A percentile compares a stretch with the other conserved stretches of the same genome.
phyloP scores from a whole-genome alignment of 441 rosid species.

The Adansonia grandidieri region DNA sequence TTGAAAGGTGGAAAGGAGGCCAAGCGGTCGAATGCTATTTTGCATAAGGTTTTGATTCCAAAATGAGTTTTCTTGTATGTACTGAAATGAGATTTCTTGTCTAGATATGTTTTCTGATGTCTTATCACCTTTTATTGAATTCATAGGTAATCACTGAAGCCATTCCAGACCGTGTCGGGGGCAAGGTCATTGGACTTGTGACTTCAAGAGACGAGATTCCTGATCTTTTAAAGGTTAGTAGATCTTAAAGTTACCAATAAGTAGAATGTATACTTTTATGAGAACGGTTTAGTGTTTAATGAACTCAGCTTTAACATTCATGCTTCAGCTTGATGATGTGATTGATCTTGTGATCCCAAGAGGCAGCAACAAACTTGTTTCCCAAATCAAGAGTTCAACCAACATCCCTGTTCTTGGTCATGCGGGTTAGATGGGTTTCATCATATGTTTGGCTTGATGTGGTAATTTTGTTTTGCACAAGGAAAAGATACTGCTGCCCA shows the following conservation, averaged over 20 bases:
- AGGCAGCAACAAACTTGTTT: constrained; percentile 96
- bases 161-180: constrained; percentile 75
- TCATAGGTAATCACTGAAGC: constrained; percentile 84
- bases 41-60: constrained; percentile 72
- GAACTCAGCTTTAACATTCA: constrained; percentile 33
- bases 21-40: constrained; percentile 82
- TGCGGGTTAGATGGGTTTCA: constrained; percentile 64
- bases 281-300: constrained; percentile 16
- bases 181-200: constrained; percentile 87
- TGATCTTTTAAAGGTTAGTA: constrained; percentile 83
- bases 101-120: constrained; percentile 15
- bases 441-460: constrained; percentile 25
- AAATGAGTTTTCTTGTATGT: constrained; percentile 24
- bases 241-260: constrained; percentile 22
- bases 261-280: constrained; percentile 8
- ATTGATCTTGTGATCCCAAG: constrained; percentile 99
- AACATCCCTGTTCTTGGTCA: constrained; percentile 98
- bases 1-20: constrained; percentile 99
- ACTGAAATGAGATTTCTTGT: constrained; percentile 12
- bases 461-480: neutral
- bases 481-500: constrained; percentile 18
- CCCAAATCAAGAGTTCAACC: constrained; percentile 88
- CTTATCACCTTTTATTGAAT: constrained; percentile 22
- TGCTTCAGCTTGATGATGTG: constrained; percentile 91
- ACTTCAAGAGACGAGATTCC: constrained; percentile 97